Conservation (phyloP, 441 rosid species). For the Erodium moschatum region DNA sequence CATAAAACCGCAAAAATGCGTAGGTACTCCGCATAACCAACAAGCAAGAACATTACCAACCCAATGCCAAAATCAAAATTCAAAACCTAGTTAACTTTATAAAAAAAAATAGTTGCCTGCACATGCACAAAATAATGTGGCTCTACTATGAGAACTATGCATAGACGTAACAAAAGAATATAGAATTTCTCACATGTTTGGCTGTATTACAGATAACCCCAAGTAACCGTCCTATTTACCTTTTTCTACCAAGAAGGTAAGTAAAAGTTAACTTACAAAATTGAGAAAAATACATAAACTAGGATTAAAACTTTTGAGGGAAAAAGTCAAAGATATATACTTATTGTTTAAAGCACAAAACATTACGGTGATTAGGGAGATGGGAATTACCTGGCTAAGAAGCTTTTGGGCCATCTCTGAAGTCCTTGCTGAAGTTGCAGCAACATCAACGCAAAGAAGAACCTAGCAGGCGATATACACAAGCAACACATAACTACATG, state of each 20-base stretch:
- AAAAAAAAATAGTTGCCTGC: background rate
- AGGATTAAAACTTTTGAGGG: background rate
- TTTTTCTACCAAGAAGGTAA: background rate
- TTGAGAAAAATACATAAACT: background rate
- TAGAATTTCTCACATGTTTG: background rate
- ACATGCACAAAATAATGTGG: background rate
- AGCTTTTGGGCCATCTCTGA: conserved; percentile 67
- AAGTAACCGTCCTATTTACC: background rate
- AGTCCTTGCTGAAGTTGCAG: conserved; percentile 83
- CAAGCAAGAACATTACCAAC: conserved; percentile 1
- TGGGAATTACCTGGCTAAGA: conserved; percentile 67
- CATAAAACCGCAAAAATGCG: background rate
- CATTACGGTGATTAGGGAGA: conserved; percentile 17
- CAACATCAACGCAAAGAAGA: conserved; percentile 90
- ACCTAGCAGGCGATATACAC: conserved; percentile 42
- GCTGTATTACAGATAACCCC: background rate
- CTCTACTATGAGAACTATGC: background rate
- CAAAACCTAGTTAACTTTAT: background rate
- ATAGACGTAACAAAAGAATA: background rate
- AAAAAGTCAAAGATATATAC: background rate
- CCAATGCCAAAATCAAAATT: conserved; percentile 2
- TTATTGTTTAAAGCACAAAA: conserved; percentile 5
- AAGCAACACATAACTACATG: conserved; percentile 11
- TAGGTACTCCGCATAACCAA: background rate
- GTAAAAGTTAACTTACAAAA: background rate